Evolutionary conservation across 345 rosid species (phyloP), one percentile per base, ranked within the genome.

Genomic region (Angophora floribunda): DNA sequence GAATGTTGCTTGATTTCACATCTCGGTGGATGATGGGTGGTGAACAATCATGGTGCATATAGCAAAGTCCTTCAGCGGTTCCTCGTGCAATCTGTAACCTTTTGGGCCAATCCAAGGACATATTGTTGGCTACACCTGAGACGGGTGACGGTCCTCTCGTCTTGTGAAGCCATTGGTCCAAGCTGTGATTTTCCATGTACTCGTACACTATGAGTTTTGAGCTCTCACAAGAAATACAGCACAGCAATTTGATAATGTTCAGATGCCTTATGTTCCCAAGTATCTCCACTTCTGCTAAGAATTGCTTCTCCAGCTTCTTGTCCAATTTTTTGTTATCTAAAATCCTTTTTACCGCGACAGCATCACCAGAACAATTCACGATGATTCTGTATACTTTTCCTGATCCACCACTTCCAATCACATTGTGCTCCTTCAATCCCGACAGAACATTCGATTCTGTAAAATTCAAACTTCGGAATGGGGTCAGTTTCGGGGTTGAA

Each of bases 341-440:
- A 52, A 95, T 94, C 91, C 87, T 90, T 89, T 95, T 95, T 36
- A 92, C 96, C 0, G 98, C 98, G 44, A 95, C 91, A 59, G 13
- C 85, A 6, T 89, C 85, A 28, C 90, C 91, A 4, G 91, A 85
- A 19, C 57, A 67, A 47, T 91, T 86, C 28, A 90, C 51, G 7
- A 89, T 63, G 41, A 93, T 89, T 7, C 94, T 92, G 85, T 92
- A 95, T 5, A 95, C 96, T 61, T 93, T 92, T 30, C 97, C 97
- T 19, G 98, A 95, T 2, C 96, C 96, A 44, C 97, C 97, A 52
- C 92, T 92, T 78, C 98, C 97, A 26, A 95, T 91, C 91, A 90
- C 53, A 70, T 95, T 94, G 17, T 84, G 57, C 49, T 94, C 96
- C 78, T 86, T 91, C 93, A 95, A 55, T 57, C 92, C 93, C 2